Evolutionary conservation across 2,329 filamentous ascomycete genomes (phyloP).

Genomic region (Exophiala dermatitidis): DNA sequence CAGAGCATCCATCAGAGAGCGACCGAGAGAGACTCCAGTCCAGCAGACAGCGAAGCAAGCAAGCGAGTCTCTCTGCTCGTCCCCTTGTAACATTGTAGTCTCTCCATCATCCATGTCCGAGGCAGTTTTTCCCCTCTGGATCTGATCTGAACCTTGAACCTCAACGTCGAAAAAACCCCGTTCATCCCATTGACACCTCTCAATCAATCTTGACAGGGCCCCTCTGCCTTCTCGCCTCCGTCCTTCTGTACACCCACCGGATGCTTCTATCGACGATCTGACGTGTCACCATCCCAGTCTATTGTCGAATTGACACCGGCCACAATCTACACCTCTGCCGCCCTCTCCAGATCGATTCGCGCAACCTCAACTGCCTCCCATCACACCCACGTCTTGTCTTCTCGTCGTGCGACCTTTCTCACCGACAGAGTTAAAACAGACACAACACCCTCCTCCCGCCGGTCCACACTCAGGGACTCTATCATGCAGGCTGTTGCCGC

Average conservation of each 20-base stretch:
- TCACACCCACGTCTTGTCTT: not conserved
- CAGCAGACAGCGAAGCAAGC: too few relatives aligned
- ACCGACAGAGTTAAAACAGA: not conserved
- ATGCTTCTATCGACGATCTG: not conserved
- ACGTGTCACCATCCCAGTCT: not conserved
- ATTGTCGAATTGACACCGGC: not conserved
- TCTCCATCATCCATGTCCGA: too few relatives aligned
- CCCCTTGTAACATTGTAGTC: too few relatives aligned
- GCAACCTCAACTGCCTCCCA: conserved; percentile 1
- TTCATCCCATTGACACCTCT: not conserved
- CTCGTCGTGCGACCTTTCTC: conserved; percentile 8
- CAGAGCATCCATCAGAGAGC: too few relatives aligned
- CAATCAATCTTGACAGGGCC: not conserved
- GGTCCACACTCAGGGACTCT: not conserved
- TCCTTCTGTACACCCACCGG: not conserved
- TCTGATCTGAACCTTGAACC: too few relatives aligned
- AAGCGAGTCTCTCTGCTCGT: too few relatives aligned
- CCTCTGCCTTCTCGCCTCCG: not conserved
- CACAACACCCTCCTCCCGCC: conserved; percentile 1
- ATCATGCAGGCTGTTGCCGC: conserved; percentile 14
- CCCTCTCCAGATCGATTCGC: conserved; percentile 2
- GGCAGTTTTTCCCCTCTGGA: too few relatives aligned
- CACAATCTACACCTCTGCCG: not conserved
- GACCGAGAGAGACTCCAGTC: too few relatives aligned
- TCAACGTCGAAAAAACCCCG: not conserved